Evolutionary conservation across 306 rosid genomes (phyloP), one percentile per base, ranked within the genome.

Genomic region (Rosa persica): DNA sequence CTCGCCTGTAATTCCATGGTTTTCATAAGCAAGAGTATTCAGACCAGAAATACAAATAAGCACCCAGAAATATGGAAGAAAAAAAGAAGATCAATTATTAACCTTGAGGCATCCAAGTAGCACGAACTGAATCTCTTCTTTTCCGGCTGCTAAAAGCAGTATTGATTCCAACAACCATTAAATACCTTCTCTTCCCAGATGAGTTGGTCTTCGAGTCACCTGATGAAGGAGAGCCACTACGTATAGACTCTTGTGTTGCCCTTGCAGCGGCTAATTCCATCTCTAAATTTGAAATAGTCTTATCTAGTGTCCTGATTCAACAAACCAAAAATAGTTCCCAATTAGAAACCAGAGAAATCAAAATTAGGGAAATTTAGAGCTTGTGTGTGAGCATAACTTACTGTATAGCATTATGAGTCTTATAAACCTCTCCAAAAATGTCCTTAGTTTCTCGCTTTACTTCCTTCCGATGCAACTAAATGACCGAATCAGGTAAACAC

Each of bases 91-190:
- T 34, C 30, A 46, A 73, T 43, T 54, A 83, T 57, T 58, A 74
- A 96, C 99, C 99, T 96, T 91, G 99, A 64, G 92, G 98, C 92
- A 96, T 86, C 98, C 99, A 96, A 2, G 99, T 91, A 10, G 88
- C 94, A 30, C 99, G 96, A 90, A 96, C 90, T 0, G 99, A 96
- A 80, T 96, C 98, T 84, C 99, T 87, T 89, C 99, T 91, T 88
- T 90, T 93, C 66, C 99, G 77, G 93, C 99, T 96, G 86, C 99
- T 96, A 75, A 96, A 96, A 78, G 99, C 99, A 64, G 99, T 96
- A 70, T 96, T 96, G 75, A 96, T 85, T 76, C 99, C 99, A 66
- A 96, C 62, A 49, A 96, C 97, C 99, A 96, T 96, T 73, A 91
- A 75, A 82, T 91, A 93, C 84, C 82, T 90, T 87, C 92, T 89